phyloP scores from a whole-genome alignment of 1,139 yeast species.

The Yueomyces sp. region DNA sequence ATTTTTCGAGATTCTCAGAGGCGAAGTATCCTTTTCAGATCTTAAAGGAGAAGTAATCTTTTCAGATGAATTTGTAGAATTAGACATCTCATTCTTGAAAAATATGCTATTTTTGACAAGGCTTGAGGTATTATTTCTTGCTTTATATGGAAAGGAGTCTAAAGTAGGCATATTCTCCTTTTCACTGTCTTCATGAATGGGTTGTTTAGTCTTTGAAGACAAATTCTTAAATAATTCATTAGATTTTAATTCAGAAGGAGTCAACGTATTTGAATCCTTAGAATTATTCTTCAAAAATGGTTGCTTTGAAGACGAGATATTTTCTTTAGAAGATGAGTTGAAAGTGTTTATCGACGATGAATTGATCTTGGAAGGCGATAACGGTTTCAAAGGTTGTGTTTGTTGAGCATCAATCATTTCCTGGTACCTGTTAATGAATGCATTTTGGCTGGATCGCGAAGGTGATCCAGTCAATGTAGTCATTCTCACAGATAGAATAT shows the following conservation, averaged over 20 bases:
- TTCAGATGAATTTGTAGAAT: not conserved
- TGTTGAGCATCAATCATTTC: conserved; percentile 10
- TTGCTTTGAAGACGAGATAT: not conserved
- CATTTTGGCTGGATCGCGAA: conserved; percentile 6
- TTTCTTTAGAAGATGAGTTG: conserved; percentile 1
- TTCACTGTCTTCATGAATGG: not conserved
- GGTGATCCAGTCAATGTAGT: conserved; percentile 8
- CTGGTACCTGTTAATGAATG: conserved; percentile 19
- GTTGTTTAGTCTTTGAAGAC: not conserved
- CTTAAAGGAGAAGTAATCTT: not conserved
- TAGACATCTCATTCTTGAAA: not conserved
- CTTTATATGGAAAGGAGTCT: not conserved
- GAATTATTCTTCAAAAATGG: too few relatives aligned
- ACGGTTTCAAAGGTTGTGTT: conserved; percentile 7
- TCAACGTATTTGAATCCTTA: too few relatives aligned
- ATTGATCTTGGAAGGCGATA: conserved; percentile 15
- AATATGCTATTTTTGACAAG: not conserved
- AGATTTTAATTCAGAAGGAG: not conserved
- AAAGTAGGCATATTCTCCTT: not conserved
- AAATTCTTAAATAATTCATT: not conserved
- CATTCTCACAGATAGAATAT: conserved; percentile 3
- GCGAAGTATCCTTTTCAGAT: too few relatives aligned
- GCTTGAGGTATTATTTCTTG: not conserved
- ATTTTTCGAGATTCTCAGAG: too few relatives aligned
- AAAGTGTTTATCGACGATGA: conserved; percentile 3